Base-by-base conservation (phyloP, 2,329 filamentous ascomycete species). In the Diplocarpon mali region DNA sequence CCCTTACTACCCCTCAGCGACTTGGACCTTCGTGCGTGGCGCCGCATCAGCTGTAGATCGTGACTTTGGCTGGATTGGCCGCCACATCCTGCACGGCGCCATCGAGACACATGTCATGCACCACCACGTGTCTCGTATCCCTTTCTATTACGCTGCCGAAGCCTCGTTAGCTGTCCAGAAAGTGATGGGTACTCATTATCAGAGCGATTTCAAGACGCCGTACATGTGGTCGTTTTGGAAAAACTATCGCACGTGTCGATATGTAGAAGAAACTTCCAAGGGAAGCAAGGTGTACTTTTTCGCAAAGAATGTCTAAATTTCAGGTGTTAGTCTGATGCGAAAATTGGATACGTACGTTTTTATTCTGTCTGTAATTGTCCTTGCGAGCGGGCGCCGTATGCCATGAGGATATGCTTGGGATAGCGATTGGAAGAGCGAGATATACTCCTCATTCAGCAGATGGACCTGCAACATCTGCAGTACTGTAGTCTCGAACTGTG, bases 31-130 rank as follows among this genome's bases (percentile, higher is more conserved):
- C 55, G 69, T 74, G 46, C 71, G 75, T 51, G 78, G 78, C 12
- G 75, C 76, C 1, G 64, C 75, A 11, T 70, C 73, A 14, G 80
- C 78, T 2, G 67, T 82, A 17, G 78, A 82, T 62, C 72, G 78
- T 31, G 72, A 77, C 49, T 75, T 79, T 52, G 77, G 77, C 40
- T 78, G 75, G 57, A 71, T 81, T 47, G 77, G 75, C 29, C 67
- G 67, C 9, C 69, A 78, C 60, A 63, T 82, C 48, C 78, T 81
- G 67, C 78, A 81, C 61, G 70, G 72, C 51, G 79, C 79, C 57
- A 75, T 78, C 38, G 75, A 76, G 49, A 71, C 71, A 44, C 76
- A 80, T 54, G 76, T 80, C 2, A 65, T 78, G 9, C 76, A 80
- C 61, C 77, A 81, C 53, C 63, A 75, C 12, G 73, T 76, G 61